Base-by-base conservation (phyloP, 2,329 filamentous ascomycete species). In the Clarireedia homoeocarpa region DNA sequence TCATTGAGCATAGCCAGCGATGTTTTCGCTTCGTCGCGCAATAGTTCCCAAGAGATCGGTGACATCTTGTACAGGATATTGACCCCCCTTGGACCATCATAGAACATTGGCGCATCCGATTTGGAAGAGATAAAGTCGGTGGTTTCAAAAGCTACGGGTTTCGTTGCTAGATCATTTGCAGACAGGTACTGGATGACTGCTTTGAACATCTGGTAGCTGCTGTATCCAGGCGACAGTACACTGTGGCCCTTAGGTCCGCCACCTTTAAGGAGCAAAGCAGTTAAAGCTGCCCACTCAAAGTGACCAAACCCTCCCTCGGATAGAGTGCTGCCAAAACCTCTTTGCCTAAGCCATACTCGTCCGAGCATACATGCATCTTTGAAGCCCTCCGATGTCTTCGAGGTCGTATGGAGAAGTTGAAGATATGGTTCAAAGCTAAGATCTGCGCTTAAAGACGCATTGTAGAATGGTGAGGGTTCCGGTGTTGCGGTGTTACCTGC, bases 11-110 rank as follows among this genome's bases (percentile, higher is more conserved):
- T 84, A 20, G 82, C 79, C 26, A 94, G 75, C 0, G 91, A 92
- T 45, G 82, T 78, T 59, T 78, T 82, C 42, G 92, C 90, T 67
- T 96, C 85, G 53, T 85, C 79, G 48, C 84, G 84, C 45, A 99
- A 76, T 56, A 86, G 71, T 24, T 74, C 74, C 62, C 91, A 95
- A 7, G 91, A 94, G 86, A 88, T 96, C 14, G 82, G 73, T 0
- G 84, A 87, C 88, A 96, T 95, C 71, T 96, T 96, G 74, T 86
- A 96, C 5, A 95, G 74, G 20, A 97, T 67, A 63, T 99, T 99
- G 55, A 95, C 75, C 30, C 84, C 81, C 60, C 88, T 80, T 24
- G 76, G 75, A 0, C 83, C 82, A 68, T 97, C 92, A 67, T 88
- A 96, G 49, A 96, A 75, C 30, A 91, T 78, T 1, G 94, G 91